These are phyloP conservation scores for Alternaria dauci DNA, from an alignment of 2,329 filamentous ascomycete genomes.

Conservation along the genomic window DNA sequence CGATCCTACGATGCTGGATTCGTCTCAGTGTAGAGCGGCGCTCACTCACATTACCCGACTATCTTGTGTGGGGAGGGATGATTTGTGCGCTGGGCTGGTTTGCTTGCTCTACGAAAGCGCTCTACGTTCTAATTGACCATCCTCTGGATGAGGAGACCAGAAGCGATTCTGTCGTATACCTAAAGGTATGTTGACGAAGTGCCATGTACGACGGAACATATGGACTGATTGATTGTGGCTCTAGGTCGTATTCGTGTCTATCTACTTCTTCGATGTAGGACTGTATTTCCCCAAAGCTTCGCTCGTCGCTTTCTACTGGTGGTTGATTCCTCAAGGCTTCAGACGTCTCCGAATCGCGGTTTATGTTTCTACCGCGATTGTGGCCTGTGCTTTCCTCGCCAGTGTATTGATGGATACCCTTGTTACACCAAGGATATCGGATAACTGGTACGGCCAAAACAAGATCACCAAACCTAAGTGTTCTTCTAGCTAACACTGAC, in stretches of 20 bases:
- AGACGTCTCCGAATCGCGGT: constrained; percentile 27
- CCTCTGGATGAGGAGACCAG: constrained; percentile 22
- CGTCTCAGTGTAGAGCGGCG: constrained; percentile 25
- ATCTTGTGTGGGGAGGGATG: constrained; percentile 33
- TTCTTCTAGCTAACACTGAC: not conserved
- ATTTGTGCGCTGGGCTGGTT: constrained; percentile 29
- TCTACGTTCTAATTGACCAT: constrained; percentile 26
- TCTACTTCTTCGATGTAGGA: constrained; percentile 33
- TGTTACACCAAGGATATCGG: constrained; percentile 17
- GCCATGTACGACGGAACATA: not conserved
- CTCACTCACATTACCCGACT: constrained; percentile 26
- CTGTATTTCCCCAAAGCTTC: constrained; percentile 34
- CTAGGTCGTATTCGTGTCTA: constrained; percentile 30
- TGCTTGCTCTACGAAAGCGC: constrained; percentile 25
- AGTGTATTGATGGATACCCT: constrained; percentile 28
- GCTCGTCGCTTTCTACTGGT: constrained; percentile 35
- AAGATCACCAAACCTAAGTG: not conserved
- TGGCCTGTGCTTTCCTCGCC: constrained; percentile 21
- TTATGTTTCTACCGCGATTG: constrained; percentile 17
- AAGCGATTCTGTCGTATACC: constrained; percentile 29
- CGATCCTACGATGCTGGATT: constrained; percentile 28
- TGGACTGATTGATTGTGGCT: not conserved
- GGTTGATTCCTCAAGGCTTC: constrained; percentile 33
- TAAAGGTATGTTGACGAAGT: constrained; percentile 14
- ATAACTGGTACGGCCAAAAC: constrained; percentile 28